Conservation (phyloP, 1,284 basidiomycete species). For the Sporisorium reilianum region DNA sequence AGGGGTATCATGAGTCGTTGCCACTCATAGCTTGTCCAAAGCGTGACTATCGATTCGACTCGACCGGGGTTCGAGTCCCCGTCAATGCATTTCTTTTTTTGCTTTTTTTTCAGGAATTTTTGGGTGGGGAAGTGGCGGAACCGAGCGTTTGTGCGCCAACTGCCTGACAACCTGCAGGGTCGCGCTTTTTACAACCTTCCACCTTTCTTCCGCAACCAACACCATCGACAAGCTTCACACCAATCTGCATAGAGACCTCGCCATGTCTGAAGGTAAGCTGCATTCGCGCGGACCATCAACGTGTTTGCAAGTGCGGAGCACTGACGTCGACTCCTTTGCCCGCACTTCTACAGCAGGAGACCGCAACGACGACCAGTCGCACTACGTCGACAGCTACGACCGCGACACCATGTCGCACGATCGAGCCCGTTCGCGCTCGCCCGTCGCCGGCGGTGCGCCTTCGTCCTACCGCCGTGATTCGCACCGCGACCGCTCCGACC, state of each 20-base stretch:
- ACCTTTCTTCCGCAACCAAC: conserved; percentile 4
- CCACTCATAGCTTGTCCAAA: conserved; percentile 31
- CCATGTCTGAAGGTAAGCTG: conserved; percentile 45
- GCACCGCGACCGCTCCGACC: conserved; percentile 28
- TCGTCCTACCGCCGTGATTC: conserved; percentile 27
- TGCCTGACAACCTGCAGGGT: conserved; percentile 7
- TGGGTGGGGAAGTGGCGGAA: conserved; percentile 10
- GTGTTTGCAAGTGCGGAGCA: not conserved
- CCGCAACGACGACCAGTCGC: conserved; percentile 37
- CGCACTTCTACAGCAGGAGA: conserved; percentile 14
- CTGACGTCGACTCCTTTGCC: not conserved
- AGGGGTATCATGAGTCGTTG: too few species aligned
- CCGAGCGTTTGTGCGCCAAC: conserved; percentile 12
- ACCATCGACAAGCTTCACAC: not conserved
- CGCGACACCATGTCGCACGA: conserved; percentile 46
- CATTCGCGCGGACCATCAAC: not conserved
- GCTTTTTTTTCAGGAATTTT: not conserved
- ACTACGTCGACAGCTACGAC: conserved; percentile 38
- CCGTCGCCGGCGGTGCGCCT: conserved; percentile 33
- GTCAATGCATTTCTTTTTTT: conserved; percentile 54
- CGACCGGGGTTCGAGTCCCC: conserved; percentile 60
- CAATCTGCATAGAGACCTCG: not conserved
- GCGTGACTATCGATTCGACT: conserved; percentile 44
- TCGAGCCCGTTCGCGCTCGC: conserved; percentile 46
- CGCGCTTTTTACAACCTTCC: not conserved